These are phyloP conservation scores for Leccinum obscurum DNA, from an alignment of 768 basidiomycete species.

Conservation along the genomic window DNA sequence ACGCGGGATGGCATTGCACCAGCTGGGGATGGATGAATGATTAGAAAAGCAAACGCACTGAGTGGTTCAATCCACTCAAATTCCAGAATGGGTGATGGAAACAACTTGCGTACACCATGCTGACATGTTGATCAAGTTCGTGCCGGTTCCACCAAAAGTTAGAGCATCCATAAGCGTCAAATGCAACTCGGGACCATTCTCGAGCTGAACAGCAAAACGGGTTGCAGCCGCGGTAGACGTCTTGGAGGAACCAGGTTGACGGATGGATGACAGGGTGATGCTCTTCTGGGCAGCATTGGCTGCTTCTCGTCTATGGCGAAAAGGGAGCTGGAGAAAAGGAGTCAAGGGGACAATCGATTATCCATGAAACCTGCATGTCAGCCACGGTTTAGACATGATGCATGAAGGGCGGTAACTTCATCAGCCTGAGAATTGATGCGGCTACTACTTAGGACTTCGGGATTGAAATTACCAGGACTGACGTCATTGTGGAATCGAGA, in stretches of 20 bases:
- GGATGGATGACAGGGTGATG: background rate
- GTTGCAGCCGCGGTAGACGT: background rate
- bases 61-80: conserved; percentile 3
- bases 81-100: conserved; percentile 25
- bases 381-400: background rate
- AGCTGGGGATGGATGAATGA: background rate
- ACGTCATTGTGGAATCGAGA: too few species aligned
- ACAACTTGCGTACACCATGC: conserved; percentile 20
- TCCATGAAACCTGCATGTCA: conserved; percentile 7
- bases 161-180: background rate
- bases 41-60: background rate
- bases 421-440: conserved; percentile 7
- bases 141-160: background rate
- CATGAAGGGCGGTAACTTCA: background rate
- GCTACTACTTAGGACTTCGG: background rate
- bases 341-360: background rate
- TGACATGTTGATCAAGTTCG: conserved; percentile 10
- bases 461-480: background rate
- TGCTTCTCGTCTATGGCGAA: background rate
- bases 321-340: background rate
- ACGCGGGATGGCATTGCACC: conserved; percentile 17
- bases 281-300: background rate
- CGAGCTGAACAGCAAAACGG: background rate
- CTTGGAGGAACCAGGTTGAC: background rate
- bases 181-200: background rate